Evolutionary conservation across 2,329 filamentous ascomycete genomes (phyloP), one percentile per base, ranked within the genome.

Genomic region (Ceratocystiopsis sp.): DNA sequence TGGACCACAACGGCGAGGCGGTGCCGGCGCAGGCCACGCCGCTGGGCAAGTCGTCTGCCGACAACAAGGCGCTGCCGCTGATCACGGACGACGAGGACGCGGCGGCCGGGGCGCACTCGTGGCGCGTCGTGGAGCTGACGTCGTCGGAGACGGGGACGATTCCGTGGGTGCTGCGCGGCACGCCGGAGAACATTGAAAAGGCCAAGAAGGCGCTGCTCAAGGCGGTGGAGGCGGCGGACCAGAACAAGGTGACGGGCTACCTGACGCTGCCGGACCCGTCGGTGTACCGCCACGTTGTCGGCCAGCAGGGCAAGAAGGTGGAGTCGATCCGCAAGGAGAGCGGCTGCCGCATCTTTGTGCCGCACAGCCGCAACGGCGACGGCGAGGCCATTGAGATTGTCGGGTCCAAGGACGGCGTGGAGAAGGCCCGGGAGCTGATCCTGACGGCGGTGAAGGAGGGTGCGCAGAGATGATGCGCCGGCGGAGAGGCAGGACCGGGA

Each of bases 271-370:
- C 89, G 0, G 89, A 98, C 57, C 84, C 91, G 12, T 77, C 75
- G 52, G 85, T 84, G 39, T 94, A 95, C 68, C 77, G 89, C 48
- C 82, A 82, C 50, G 84, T 98, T 40, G 86, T 98, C 52, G 91
- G 91, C 5, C 78, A 80, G 50, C 83, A 81, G 46, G 91, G 91
- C 46, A 82, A 76, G 60, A 89, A 89, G 61, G 93, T 98, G 59
- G 95, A 95, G 63, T 67, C 76, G 37, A 95, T 98, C 58, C 78
- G 91, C 52, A 85, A 84, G 65, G 78, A 91, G 67, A 95, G 86
- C 42, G 84, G 83, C 44, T 95, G 87, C 63, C 86, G 82, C 64
- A 93, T 98, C 58, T 86, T 87, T 50, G 89, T 98, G 36, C 91
- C 91, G 18, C 82, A 93, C 60, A 43, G 33, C 33, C 33, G 33